Base-by-base conservation (phyloP, 139 green algal species). In the Asterochloris sp. region DNA sequence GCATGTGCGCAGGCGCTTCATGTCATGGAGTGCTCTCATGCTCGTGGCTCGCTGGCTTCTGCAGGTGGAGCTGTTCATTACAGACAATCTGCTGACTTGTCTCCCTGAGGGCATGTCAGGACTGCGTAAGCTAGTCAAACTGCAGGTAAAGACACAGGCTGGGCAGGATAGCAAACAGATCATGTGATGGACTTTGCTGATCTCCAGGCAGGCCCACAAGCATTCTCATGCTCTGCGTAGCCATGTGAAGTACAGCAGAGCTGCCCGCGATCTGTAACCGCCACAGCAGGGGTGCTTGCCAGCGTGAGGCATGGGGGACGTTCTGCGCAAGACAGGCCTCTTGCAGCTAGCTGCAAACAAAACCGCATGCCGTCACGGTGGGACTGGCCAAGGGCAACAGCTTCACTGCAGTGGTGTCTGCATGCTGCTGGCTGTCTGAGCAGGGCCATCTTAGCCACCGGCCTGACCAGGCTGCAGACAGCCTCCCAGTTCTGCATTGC, bases 21-120 rank as follows among this genome's bases (percentile, higher is more conserved):
- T n/a, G n/a, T n/a, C n/a, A n/a, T n/a, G n/a, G n/a, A n/a, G n/a
- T n/a, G n/a, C n/a, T n/a, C n/a, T n/a, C n/a, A 54, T 6, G 6
- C 38, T 54, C 38, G 6, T 54, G 2, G 38, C 38, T 6, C 38
- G 2, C 38, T 54, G 38, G 4, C 38, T 6, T 54, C 38, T 54
- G 24, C 83, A 94, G 61, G 91, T 93, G 38, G 90, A 94, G 83
- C 83, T 94, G 11, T 94, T 93, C 77, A 76, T 94, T 38, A 94
- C 92, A 19, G 91, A 96, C 84, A 97, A 97, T 85, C 15, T 80
- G 16, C 87, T 97, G 26, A 77, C 82, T 26, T 71, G n/a, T 9
- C 87, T 97, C 66, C 94, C 94, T 0, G 78, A 86, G 73, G 85
- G 82, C 19, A 86, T 92, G 73, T 85, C 85, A 15, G 16, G 69